Conservation (phyloP, 257 asterid genomes). For the Cynanchum wilfordii region DNA sequence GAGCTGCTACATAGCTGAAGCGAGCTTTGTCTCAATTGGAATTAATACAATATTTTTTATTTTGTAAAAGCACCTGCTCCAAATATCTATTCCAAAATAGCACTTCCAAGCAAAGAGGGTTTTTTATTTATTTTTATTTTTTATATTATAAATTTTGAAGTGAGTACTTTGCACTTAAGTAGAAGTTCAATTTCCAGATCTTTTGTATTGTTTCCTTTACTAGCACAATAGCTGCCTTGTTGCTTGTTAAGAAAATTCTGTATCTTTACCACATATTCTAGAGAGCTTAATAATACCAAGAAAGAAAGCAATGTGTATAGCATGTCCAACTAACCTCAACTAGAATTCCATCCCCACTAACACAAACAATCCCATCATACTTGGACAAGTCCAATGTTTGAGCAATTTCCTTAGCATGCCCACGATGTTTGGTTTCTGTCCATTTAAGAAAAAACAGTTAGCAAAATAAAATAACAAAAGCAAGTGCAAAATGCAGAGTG, state of each 20-base stretch:
- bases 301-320: background rate
- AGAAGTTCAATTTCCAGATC: background rate
- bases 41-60: no score
- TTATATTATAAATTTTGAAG: background rate
- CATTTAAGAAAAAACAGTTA: slow-evolving; percentile 12
- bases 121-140: no score
- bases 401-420: slow-evolving; percentile 81
- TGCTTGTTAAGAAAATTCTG: background rate
- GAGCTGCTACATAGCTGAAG: background rate
- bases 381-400: slow-evolving; percentile 54
- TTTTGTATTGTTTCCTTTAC: background rate
- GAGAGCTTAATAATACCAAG: background rate
- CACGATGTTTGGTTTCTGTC: slow-evolving; percentile 69
- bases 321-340: slow-evolving; percentile 70
- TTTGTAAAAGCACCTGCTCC: no score
- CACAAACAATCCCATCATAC: slow-evolving; percentile 86
- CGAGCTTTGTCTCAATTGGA: background rate
- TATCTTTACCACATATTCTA: background rate
- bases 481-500: background rate
- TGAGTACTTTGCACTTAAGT: background rate
- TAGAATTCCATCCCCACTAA: slow-evolving; percentile 88
- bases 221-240: background rate
- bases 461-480: background rate
- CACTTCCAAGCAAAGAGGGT: background rate
- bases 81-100: background rate